A percentile compares a stretch with the other conserved stretches of the same genome.
Conservation (phyloP, 495 filamentous ascomycete species). For the Haplographium delicatum region DNA sequence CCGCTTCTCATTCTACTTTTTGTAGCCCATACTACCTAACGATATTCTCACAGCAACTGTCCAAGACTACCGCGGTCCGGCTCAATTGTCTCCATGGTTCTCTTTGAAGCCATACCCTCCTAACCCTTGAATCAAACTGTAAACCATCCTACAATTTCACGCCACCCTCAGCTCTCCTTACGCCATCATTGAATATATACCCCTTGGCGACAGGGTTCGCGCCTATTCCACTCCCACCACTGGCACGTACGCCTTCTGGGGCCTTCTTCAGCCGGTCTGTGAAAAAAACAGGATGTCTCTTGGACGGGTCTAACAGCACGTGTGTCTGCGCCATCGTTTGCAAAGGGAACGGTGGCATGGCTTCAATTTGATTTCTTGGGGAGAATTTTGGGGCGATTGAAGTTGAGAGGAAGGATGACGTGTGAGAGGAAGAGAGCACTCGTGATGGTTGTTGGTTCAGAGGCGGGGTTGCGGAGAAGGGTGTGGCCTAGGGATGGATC, state of each 20-base stretch:
- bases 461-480: conserved; percentile 5
- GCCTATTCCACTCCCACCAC: conserved; percentile 17
- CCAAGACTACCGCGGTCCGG: no score
- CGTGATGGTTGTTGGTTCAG: conserved; percentile 12
- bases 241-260: conserved; percentile 24
- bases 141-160: conserved; percentile 44
- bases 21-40: no score
- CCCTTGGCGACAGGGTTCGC: conserved; percentile 48
- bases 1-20: no score
- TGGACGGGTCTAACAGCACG: conserved; percentile 32
- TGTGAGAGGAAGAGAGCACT: neutral
- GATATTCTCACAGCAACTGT: no score
- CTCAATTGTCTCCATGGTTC: no score
- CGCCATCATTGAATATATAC: conserved; percentile 45
- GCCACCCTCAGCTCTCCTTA: conserved; percentile 18
- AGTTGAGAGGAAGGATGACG: neutral
- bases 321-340: neutral
- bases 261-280: conserved; percentile 45
- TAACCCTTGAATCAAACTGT: no score
- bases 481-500: no score
- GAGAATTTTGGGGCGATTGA: neutral
- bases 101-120: no score
- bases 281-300: conserved; percentile 55
- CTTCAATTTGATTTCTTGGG: conserved; percentile 23
- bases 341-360: conserved; percentile 16